Base-by-base conservation (phyloP, 371 early-diverging fungal species). In the Smittium culicis region DNA sequence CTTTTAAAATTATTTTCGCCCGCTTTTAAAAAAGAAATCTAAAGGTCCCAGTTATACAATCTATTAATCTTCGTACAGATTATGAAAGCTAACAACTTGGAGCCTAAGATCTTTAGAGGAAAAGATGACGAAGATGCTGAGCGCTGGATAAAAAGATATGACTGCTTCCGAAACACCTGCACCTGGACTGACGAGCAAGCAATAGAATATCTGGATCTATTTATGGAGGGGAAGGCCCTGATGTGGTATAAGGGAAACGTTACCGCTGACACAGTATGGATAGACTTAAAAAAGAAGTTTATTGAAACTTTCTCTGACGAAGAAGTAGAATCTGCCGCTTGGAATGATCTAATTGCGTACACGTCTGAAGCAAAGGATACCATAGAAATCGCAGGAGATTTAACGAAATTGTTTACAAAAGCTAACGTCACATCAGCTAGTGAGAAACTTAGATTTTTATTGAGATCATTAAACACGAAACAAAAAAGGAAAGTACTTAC, bases 231-330 rank as follows among this genome's bases (percentile, higher is more conserved):
- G 30, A 59, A 25, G 25, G 60, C 60, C 28, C 60, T 59, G n/a
- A 32, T 59, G 32, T 59, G 60, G 60, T 59, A 54, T 59, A 59
- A 59, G 32, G 60, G 60, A 59, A 11, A 14, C 5, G 60, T 14
- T 11, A 16, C 28, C 5, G 5, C 16, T 5, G 60, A 59, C 5
- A 29, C 25, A n/a, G n/a, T 16, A 59, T 59, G 60, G 25, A 32
- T 11, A 11, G 25, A 59, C 5, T 11, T 59, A 32, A 59, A 59
- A 59, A 32, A 11, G n/a, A 59, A 32, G 11, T 32, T 59, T 32
- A 32, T 25, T 59, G 60, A 14, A n/a, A 59, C 28, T 14, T 59
- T 59, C 60, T 14, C 60, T 11, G 32, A 32, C 11, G 60, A 59
- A 32, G 60, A 59, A 5, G 25, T 29, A 5, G 60, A 59, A 32